A percentile compares a stretch with the other conserved stretches of the same genome.
These are phyloP conservation scores for Penicillium sp. DNA, from an alignment of 2,329 filamentous ascomycete genomes.

Conservation along the genomic window DNA sequence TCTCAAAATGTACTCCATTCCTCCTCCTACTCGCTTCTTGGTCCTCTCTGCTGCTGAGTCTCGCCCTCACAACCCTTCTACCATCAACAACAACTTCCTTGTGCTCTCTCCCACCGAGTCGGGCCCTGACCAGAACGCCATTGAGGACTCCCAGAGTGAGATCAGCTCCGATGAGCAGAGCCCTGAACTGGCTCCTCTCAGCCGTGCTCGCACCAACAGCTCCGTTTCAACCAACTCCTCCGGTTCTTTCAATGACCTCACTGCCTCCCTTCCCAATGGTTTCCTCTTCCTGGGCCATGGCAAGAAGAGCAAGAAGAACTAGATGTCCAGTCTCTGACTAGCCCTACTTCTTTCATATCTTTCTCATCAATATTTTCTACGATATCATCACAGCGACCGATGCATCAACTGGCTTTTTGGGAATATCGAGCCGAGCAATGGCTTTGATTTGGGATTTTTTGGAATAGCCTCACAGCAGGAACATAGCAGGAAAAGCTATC, in stretches of 20 bases:
- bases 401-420: conserved; percentile 10
- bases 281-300: conserved; percentile 33
- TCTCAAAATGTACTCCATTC: conserved; percentile 33
- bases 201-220: conserved; percentile 30
- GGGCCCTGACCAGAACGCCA: conserved; percentile 26
- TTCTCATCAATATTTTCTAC: conserved; percentile 6
- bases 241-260: conserved; percentile 15
- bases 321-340: conserved; percentile 11
- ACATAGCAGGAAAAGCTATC: conserved; percentile 2
- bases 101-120: conserved; percentile 34
- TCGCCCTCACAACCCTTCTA: conserved; percentile 20
- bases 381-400: conserved; percentile 16
- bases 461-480: background rate
- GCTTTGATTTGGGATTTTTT: conserved; percentile 5
- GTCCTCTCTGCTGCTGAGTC: conserved; percentile 27
- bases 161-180: conserved; percentile 8
- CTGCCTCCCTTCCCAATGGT: conserved; percentile 21
- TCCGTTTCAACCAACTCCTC: conserved; percentile 27
- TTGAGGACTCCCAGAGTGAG: conserved; percentile 19
- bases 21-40: conserved; percentile 34
- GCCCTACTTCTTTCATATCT: background rate
- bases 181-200: conserved; percentile 12
- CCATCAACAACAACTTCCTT: conserved; percentile 22
- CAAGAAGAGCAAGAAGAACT: conserved; percentile 14
- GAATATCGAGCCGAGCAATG: conserved; percentile 8